Evolutionary conservation across 108 stramenopile species (phyloP), one percentile per base, ranked within the genome.

Genomic region (Skeletonema costatum): DNA sequence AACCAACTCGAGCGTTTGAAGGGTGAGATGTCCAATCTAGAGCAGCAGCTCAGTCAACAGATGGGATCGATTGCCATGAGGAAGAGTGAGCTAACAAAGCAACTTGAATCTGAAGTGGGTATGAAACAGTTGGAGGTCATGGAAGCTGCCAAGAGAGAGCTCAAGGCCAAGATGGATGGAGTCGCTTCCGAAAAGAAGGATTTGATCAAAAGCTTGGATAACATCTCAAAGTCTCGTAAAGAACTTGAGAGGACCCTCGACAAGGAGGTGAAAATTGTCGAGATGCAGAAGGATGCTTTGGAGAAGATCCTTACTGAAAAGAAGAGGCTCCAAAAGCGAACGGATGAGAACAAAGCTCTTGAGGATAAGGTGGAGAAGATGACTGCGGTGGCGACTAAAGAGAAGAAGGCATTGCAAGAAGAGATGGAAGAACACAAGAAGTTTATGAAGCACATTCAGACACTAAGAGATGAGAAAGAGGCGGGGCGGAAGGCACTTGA

Each of bases 301-400:
- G 70, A 81, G 32, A 69, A 65, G 19, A 64, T 81, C 31, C 48
- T 74, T 50, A 74, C 56, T 3, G 65, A 81, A 46, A 48, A 73
- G 6, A 81, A 71, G 56, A 36, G 29, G 32, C 32, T 81, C 2
- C 70, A 81, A 50, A 70, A 71, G 41, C 71, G 66, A 66, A 82
- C 68, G 71, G 53, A 48, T 7, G 81, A 82, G 32, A 82, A 82
- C 62, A 75, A 76, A 44, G 81, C 72, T 19, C 44, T 82, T 32
- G 81, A 82, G 46, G 63, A 51, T 19, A 75, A 68, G 60, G 75
- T 82, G 53, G 81, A 82, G 62, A 19, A 59, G 38, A 82, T 82
- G 81, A 76, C 75, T 17, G 66, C 76, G 65, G 66, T 46, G 1
- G 71, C 75, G 35, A 32, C 71, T 17, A 82, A 73, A 62, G 81